Evolutionary conservation across 257 asterid species (phyloP), one percentile per base, ranked within the genome.

Genomic region (Thymus mandschuricus): DNA sequence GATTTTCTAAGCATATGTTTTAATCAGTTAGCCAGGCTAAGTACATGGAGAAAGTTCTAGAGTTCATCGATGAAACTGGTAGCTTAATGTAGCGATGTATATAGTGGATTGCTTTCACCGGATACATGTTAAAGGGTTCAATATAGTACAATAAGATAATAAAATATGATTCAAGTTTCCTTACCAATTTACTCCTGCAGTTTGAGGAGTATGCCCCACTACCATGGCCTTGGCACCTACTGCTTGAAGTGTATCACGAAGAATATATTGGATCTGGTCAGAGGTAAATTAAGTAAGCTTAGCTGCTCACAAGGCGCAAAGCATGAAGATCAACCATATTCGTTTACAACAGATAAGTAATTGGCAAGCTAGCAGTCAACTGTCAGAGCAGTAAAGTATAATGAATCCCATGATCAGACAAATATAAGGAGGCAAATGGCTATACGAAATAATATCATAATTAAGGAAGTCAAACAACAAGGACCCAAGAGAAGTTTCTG

Each of bases 161-260:
- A 55, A 64, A 66, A 51, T 2, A 62, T 35, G 56, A 51, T 41
- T 63, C 48, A 60, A 54, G 79, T 56, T 70, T 65, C 12, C 7
- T 46, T 86, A 94, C 99, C 99, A 89, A 78, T 94, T 94, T 34
- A 87, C 96, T 70, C 99, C 99, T 52, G 78, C 70, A 41, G 85
- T 69, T 77, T 94, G 99, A n/a, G 99, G 97, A 70, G 99, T 91
- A 71, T 94, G 99, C n/a, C 99, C 99, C 12, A 94, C 99, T 69
- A 94, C 97, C 99, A 94, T 94, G 43, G 89, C 96, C 77, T 86
- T 89, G 69, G 95, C 99, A 35, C 91, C 96, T 64, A 88, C 81
- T 51, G 86, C 92, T 82, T 79, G 69, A 73, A 94, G 94, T 29
- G 99, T 91, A 81, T 94, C 88, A 13, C 73, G 83, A 60, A 94